Evolutionary conservation across 805 yeast species (phyloP), one percentile per base, ranked within the genome.

Genomic region (Metschnikowia similis): DNA sequence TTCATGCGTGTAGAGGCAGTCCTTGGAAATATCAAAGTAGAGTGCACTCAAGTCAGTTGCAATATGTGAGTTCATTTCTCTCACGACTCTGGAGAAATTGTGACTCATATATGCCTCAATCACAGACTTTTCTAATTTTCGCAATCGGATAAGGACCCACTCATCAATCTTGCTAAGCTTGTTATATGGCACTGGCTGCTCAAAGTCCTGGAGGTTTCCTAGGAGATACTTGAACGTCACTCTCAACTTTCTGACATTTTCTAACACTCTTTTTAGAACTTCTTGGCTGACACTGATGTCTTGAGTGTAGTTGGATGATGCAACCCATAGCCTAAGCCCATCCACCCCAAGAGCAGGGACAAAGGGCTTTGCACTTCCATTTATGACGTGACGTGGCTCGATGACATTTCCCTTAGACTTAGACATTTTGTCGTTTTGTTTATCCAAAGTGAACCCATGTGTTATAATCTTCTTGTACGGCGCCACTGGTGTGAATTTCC

Each of bases 381-480:
- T 69, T 34, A 92, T 80, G 8, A 89, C 79, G 34, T 82, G 82
- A 3, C 59, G 60, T 0, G 98, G 98, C 1, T 79, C 64, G 17
- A 91, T 78, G 0, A 83, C 83, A 58, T 94, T 94, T 0, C 97
- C 97, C 35, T 87, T 68, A 0, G 97, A 89, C 63, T 94, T 94
- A 3, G 97, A 91, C 98, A 92, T 92, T 61, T 94, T 94, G 49
- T 79, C 77, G 14, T 94, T 92, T 53, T 84, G 80, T 56, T 83
- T 89, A 69, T 94, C 99, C 52, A 94, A 70, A 0, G 88, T 85
- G 63, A 94, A 94, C 0, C 99, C 99, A 66, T 94, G 99, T 0
- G 99, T 94, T 28, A 94, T 77, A 35, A 94, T 79, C 26, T 77
- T 75, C 52, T 77, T 78, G 66, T 80, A 94, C 0, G 99, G 98